Percentiles rank a stretch among this genome's conserved stretches.
Evolutionary conservation across 1,284 basidiomycete genomes (phyloP).

Genomic region (Lentinus polychrous): DNA sequence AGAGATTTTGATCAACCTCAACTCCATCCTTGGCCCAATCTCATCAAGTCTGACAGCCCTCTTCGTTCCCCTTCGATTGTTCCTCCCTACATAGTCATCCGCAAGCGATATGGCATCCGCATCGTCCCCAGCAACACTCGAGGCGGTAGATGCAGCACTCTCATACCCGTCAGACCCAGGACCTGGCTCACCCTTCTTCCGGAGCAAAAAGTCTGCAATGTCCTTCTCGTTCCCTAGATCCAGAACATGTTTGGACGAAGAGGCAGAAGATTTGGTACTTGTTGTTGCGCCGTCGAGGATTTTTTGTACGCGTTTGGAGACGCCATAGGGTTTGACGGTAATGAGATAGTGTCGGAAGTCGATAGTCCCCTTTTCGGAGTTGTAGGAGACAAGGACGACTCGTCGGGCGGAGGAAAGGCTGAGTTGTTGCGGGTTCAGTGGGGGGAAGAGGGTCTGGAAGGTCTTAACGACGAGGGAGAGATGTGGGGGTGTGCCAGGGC

Average conservation of each 20-base stretch:
- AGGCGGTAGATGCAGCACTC: constrained; percentile 65
- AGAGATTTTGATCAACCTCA: constrained; percentile 88
- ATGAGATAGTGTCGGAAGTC: constrained; percentile 96
- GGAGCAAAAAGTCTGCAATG: constrained; percentile 91
- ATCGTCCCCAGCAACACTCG: constrained; percentile 81
- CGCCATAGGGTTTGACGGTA: constrained; percentile 90
- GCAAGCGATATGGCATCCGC: constrained; percentile 78
- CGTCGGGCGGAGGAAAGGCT: constrained; percentile 81
- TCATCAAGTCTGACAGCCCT: constrained; percentile 91
- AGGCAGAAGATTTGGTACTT: constrained; percentile 29
- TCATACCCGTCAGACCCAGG: constrained; percentile 79
- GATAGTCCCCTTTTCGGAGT: constrained; percentile 79
- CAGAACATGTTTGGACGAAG: constrained; percentile 42
- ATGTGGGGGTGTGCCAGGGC: constrained; percentile 63
- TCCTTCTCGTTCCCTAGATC: constrained; percentile 89
- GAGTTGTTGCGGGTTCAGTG: constrained; percentile 74
- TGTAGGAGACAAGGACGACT: constrained; percentile 92
- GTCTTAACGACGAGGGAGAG: constrained; percentile 74
- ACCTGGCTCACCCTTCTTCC: constrained; percentile 60
- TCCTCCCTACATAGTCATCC: constrained; percentile 91
- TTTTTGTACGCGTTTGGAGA: constrained; percentile 87
- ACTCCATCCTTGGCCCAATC: constrained; percentile 92
- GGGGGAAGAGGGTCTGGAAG: constrained; percentile 86
- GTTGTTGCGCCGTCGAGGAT: constrained; percentile 68
- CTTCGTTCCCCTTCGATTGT: constrained; percentile 86